phyloP scores from a whole-genome alignment of 2,329 filamentous ascomycete species.

The Ascochyta viciae-villosae region DNA sequence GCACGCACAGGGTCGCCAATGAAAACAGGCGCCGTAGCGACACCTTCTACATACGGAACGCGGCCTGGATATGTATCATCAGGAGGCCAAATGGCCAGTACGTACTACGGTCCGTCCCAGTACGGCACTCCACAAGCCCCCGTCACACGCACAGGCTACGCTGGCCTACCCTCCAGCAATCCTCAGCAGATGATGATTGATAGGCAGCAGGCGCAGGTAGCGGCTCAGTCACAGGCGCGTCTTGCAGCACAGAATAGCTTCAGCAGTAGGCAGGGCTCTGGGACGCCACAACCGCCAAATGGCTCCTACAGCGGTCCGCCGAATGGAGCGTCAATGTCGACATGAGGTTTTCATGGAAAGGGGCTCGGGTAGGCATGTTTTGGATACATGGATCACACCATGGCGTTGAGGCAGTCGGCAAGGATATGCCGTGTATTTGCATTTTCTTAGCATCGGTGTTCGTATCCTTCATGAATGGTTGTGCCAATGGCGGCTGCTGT shows the following conservation, averaged over 20 bases:
- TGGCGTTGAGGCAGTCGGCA: conserved; percentile 23
- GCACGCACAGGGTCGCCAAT: conserved; percentile 46
- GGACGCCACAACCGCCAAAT: conserved; percentile 47
- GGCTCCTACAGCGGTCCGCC: conserved; percentile 33
- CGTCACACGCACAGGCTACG: conserved; percentile 31
- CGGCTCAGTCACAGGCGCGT: conserved; percentile 45
- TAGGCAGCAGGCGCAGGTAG: conserved; percentile 42
- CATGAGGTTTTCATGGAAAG: conserved; percentile 14
- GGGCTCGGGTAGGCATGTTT: conserved; percentile 11
- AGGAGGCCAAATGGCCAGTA: conserved; percentile 41
- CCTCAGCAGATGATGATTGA: conserved; percentile 47
- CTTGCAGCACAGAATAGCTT: conserved; percentile 47
- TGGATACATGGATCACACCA: conserved; percentile 24
- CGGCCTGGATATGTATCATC: conserved; percentile 40
- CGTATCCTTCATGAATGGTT: background rate
- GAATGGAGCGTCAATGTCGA: conserved; percentile 39
- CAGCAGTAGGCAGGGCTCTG: conserved; percentile 42
- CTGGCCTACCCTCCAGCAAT: conserved; percentile 27
- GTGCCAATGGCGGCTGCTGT: conserved; percentile 4
- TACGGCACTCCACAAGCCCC: conserved; percentile 42
- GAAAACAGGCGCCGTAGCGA: conserved; percentile 36
- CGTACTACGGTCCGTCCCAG: conserved; percentile 44
- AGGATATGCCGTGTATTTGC: background rate
- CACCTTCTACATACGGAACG: conserved; percentile 36
- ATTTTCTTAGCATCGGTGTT: conserved; percentile 4